Percentiles rank a stretch among this genome's conserved stretches.
Conservation (phyloP, 1,139 yeast genomes). For the Scheffersomyces segobiensis region DNA sequence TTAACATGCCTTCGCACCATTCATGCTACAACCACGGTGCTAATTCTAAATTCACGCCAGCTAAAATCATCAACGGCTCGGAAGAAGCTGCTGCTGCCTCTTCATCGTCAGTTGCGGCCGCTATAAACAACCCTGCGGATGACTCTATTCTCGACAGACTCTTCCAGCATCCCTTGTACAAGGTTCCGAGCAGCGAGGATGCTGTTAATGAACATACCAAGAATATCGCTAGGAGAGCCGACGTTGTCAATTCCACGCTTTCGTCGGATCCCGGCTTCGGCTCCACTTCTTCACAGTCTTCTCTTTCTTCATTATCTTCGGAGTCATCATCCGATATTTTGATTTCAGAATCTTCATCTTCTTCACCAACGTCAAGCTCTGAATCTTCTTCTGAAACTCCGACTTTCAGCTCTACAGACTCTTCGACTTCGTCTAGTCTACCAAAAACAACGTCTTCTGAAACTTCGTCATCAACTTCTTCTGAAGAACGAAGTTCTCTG, state of each 20-base stretch:
- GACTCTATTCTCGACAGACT: not conserved
- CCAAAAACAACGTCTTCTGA: constrained; percentile 16
- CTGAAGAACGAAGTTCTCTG: not conserved
- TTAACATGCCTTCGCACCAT: not conserved
- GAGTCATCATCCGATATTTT: not conserved
- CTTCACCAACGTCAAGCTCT: constrained; percentile 13
- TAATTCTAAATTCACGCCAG: not conserved
- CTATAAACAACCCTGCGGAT: not conserved
- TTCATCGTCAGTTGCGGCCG: not conserved
- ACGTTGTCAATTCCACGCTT: not conserved
- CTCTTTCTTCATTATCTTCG: not conserved
- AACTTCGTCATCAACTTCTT: constrained; percentile 13
- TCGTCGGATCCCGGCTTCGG: not conserved
- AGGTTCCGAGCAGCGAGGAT: not conserved
- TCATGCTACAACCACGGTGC: not conserved
- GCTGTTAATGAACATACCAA: not conserved
- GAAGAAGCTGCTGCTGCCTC: not conserved
- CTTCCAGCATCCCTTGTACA: not conserved
- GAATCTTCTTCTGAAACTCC: not conserved
- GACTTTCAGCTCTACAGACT: constrained; percentile 7
- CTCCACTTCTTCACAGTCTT: not conserved
- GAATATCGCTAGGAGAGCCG: constrained; percentile 1
- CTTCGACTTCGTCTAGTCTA: constrained; percentile 4
- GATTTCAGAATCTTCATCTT: constrained; percentile 11
- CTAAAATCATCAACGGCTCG: not conserved